phyloP scores from a whole-genome alignment of 2,329 filamentous ascomycete species.

The Biscogniauxia sp. region DNA sequence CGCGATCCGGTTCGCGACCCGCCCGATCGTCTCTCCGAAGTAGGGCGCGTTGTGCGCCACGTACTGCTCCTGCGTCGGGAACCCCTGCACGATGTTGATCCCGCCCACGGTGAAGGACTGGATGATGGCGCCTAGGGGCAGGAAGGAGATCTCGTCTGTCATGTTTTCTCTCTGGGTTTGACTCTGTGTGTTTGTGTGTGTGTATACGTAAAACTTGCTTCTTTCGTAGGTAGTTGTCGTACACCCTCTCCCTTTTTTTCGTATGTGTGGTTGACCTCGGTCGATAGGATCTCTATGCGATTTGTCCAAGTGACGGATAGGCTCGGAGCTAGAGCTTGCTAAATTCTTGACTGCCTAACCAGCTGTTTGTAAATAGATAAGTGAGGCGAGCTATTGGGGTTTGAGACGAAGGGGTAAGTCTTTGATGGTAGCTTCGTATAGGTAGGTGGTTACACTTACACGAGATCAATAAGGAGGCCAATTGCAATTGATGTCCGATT shows the following conservation, averaged over 20 bases:
- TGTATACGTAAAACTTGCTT: neutral
- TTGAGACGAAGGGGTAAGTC: too few relatives aligned
- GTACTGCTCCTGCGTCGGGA: conserved; percentile 74
- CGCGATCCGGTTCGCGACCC: conserved; percentile 76
- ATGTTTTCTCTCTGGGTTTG: conserved; percentile 9
- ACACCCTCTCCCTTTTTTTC: conserved; percentile 5
- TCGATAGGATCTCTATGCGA: neutral
- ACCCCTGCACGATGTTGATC: conserved; percentile 85
- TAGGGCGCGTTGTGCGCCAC: conserved; percentile 70
- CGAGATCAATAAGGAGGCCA: too few relatives aligned
- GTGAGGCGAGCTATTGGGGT: too few relatives aligned
- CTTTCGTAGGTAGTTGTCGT: conserved; percentile 11
- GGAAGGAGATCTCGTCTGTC: conserved; percentile 56
- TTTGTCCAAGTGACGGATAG: neutral
- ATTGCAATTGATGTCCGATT: too few relatives aligned
- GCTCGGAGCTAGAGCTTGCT: too few relatives aligned
- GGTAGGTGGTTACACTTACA: too few relatives aligned
- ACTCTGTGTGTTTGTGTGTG: conserved; percentile 1
- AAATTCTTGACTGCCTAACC: too few relatives aligned
- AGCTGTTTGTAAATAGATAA: too few relatives aligned
- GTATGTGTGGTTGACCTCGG: neutral
- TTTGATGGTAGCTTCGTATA: too few relatives aligned
- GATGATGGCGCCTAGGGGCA: conserved; percentile 76
- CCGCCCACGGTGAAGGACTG: conserved; percentile 76
- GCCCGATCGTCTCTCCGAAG: conserved; percentile 94